These are phyloP conservation scores for Myriosclerotinia duriaeana DNA, from an alignment of 2,329 filamentous ascomycete genomes.

Conservation along the genomic window DNA sequence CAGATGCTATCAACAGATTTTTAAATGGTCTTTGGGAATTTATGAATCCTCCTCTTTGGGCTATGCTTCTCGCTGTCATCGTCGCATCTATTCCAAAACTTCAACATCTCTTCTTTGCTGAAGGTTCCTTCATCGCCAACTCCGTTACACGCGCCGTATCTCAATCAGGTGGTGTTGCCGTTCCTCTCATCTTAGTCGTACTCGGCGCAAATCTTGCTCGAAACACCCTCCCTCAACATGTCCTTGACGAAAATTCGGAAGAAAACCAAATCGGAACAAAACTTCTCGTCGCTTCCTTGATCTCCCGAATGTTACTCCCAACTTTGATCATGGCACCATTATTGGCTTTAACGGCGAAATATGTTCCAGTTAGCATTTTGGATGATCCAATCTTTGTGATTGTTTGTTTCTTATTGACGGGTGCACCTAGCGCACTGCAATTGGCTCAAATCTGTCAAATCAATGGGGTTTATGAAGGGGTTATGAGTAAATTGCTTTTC, in stretches of 20 bases:
- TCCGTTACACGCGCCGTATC: constrained; percentile 85
- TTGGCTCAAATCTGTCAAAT: constrained; percentile 98
- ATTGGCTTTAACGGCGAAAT: constrained; percentile 84
- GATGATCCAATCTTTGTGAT: constrained; percentile 98
- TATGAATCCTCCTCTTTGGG: constrained; percentile 98
- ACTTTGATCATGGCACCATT: constrained; percentile 90
- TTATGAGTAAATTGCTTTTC: constrained; percentile 90
- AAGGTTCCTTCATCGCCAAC: constrained; percentile 87
- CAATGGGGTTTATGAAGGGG: constrained; percentile 91
- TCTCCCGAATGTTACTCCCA: constrained; percentile 90
- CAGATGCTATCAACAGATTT: constrained; percentile 50
- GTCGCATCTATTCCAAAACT: constrained; percentile 84
- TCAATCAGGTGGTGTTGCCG: constrained; percentile 86
- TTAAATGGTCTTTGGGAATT: constrained; percentile 77
- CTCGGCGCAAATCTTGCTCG: constrained; percentile 91
- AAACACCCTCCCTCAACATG: constrained; percentile 72
- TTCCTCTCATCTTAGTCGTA: constrained; percentile 92
- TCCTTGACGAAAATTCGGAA: constrained; percentile 64
- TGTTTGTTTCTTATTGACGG: constrained; percentile 93
- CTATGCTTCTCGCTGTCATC: constrained; percentile 88
- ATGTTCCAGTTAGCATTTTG: constrained; percentile 85
- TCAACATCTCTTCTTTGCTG: constrained; percentile 82
- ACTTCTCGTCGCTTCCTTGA: constrained; percentile 78
- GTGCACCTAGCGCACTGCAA: constrained; percentile 89
- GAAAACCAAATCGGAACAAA: constrained; percentile 68